A percentile compares a stretch with the other conserved stretches of the same genome.
Evolutionary conservation across 2,329 filamentous ascomycete species (phyloP).

Genomic region (Neoascochyta sp.): DNA sequence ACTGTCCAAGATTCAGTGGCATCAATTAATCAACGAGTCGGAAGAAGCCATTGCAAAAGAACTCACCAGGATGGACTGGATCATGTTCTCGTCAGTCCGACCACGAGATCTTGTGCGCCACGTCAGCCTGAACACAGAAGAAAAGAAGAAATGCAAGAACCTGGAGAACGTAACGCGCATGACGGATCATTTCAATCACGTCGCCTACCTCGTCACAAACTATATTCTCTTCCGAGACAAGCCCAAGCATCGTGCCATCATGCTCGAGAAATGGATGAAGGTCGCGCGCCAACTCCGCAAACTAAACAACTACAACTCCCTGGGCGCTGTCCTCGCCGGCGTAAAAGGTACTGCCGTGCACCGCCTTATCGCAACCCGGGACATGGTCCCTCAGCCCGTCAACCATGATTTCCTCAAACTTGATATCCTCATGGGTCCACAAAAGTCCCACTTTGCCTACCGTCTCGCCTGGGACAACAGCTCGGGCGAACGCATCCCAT

Average conservation of each 20-base stretch:
- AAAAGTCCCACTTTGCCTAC: slow-evolving; percentile 91
- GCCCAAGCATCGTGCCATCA: slow-evolving; percentile 85
- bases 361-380: slow-evolving; percentile 73
- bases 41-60: slow-evolving; percentile 86
- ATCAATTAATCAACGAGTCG: slow-evolving; percentile 80
- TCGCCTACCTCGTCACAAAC: slow-evolving; percentile 55
- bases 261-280: slow-evolving; percentile 93
- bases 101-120: slow-evolving; percentile 90
- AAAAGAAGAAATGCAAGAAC: slow-evolving; percentile 71
- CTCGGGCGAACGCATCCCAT: slow-evolving; percentile 83
- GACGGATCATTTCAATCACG: slow-evolving; percentile 73
- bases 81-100: slow-evolving; percentile 93
- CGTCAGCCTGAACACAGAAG: slow-evolving; percentile 68
- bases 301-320: slow-evolving; percentile 93
- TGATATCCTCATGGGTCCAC: slow-evolving; percentile 86
- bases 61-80: slow-evolving; percentile 93
- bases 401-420: slow-evolving; percentile 85
- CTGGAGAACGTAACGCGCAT: slow-evolving; percentile 88
- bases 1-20: slow-evolving; percentile 82
- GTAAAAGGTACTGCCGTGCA: slow-evolving; percentile 86
- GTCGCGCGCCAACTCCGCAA: slow-evolving; percentile 80
- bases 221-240: slow-evolving; percentile 79
- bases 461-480: slow-evolving; percentile 98
- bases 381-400: slow-evolving; percentile 65
- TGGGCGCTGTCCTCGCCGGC: slow-evolving; percentile 90